phyloP scores from a whole-genome alignment of 2,329 filamentous ascomycete genomes.

The Talaromyces sp. region DNA sequence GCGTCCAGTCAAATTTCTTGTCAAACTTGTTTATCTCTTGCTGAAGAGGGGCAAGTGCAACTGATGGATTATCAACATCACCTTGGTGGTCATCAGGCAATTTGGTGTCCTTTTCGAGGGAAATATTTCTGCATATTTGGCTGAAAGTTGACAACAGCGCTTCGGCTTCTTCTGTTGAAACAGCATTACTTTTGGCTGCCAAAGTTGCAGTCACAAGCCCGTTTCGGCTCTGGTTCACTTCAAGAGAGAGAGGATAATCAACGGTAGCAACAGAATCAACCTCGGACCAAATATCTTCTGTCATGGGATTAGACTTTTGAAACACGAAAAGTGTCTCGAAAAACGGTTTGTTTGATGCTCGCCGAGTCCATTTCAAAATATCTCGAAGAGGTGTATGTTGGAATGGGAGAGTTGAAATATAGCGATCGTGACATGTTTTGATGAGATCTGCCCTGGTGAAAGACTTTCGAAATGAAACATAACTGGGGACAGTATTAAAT shows the following conservation, averaged over 20 bases:
- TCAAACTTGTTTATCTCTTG: neutral
- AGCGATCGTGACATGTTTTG: conserved; percentile 63
- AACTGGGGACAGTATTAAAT: conserved; percentile 83
- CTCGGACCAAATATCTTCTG: conserved; percentile 48
- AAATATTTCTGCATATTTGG: conserved; percentile 28
- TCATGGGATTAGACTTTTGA: conserved; percentile 44
- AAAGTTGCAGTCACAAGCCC: conserved; percentile 52
- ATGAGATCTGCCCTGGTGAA: conserved; percentile 58
- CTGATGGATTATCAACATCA: conserved; percentile 12
- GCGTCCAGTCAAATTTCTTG: conserved; percentile 55
- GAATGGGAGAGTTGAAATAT: conserved; percentile 60
- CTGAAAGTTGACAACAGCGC: conserved; percentile 41
- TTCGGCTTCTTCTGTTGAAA: conserved; percentile 28
- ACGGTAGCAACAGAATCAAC: conserved; percentile 43
- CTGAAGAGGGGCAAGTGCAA: conserved; percentile 6
- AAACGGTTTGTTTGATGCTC: conserved; percentile 49
- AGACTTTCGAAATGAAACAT: conserved; percentile 38
- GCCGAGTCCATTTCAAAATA: conserved; percentile 71
- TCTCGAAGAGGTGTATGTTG: conserved; percentile 74
- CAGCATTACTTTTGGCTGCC: conserved; percentile 49
- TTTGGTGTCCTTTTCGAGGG: conserved; percentile 17
- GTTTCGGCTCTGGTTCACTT: conserved; percentile 53
- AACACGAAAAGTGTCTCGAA: conserved; percentile 84
- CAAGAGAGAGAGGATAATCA: conserved; percentile 74
- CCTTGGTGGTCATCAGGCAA: neutral